Evolutionary conservation across 768 basidiomycete species (phyloP).

Genomic region (Lactarius sp.): DNA sequence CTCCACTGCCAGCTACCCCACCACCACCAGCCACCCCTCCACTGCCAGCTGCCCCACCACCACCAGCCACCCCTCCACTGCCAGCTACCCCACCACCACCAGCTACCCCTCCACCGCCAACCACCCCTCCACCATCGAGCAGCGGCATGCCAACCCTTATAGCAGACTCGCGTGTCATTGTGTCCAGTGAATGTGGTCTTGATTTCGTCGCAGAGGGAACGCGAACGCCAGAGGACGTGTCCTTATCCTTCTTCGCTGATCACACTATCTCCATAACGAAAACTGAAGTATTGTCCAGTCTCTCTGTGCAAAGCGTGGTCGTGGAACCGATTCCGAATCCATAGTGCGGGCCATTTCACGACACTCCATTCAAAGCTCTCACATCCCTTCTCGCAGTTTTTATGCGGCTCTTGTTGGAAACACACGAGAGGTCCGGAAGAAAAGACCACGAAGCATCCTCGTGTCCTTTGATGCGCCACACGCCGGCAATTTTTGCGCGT

Average conservation of each 20-base stretch:
- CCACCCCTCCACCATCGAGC: not conserved
- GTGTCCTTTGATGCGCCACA: constrained; percentile 9
- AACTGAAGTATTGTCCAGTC: not conserved
- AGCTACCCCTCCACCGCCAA: not conserved
- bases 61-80: not conserved
- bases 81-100: not conserved
- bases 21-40: not conserved
- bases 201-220: constrained; percentile 5
- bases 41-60: not conserved
- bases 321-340: not conserved
- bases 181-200: constrained; percentile 14
- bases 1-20: not conserved
- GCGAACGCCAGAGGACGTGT: not conserved
- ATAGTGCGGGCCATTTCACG: constrained; percentile 1
- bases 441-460: not conserved
- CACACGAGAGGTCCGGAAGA: not conserved
- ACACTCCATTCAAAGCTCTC: not conserved
- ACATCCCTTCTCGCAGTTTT: constrained; percentile 4
- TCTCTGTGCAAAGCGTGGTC: not conserved
- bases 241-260: not conserved
- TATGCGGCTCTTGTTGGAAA: not conserved
- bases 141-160: too few species aligned
- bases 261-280: not conserved
- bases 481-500: constrained; percentile 1
- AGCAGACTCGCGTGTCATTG: not conserved